Base-by-base conservation (phyloP, 2,329 filamentous ascomycete genomes). In the Cladosporium sp. region DNA sequence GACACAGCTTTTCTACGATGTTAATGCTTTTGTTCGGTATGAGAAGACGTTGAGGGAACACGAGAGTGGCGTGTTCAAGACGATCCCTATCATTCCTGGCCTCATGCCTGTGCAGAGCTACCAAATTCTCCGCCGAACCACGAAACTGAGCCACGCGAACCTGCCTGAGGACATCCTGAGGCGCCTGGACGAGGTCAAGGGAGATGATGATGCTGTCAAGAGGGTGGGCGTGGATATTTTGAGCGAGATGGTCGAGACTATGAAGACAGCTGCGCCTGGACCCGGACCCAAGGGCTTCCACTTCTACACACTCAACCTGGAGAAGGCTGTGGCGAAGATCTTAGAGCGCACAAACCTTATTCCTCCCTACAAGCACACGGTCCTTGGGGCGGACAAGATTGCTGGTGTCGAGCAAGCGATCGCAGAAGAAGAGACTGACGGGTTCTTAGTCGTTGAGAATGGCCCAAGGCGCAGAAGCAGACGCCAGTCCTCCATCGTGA, bases 21-120 rank as follows among this genome's bases (percentile, higher is more conserved):
- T 90, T 19, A 78, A 87, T 3, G 88, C 88, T 14, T 98, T 95
- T 67, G 80, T 84, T 52, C 76, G 76, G 33, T 97, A 95, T 65
- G 92, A 97, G 72, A 79, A 75, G 58, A 81, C 78, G 46, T 70
- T 98, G 59, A 78, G 90, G 55, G 81, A 85, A 49, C 89, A 98
- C 64, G 82, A 88, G 44, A 95, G 88, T 64, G 89, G 89, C 3
- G 79, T 81, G 2, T 96, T 98, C 73, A 88, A 87, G 71, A 82
- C 81, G 2, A 87, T 96, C 19, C 86, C 89, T 6, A 95, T 98
- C 60, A 87, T 98, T 52, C 92, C 93, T 0, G 93, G 93, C 1
- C 76, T 98, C 63, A 96, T 98, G 91, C 93, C 93, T 10, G 90
- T 98, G 49, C 93, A 98, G 72, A 95, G 88, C 72, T 97, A 95